These are phyloP conservation scores for Arachis stenosperma DNA, from an alignment of 306 rosid genomes.

Conservation along the genomic window DNA sequence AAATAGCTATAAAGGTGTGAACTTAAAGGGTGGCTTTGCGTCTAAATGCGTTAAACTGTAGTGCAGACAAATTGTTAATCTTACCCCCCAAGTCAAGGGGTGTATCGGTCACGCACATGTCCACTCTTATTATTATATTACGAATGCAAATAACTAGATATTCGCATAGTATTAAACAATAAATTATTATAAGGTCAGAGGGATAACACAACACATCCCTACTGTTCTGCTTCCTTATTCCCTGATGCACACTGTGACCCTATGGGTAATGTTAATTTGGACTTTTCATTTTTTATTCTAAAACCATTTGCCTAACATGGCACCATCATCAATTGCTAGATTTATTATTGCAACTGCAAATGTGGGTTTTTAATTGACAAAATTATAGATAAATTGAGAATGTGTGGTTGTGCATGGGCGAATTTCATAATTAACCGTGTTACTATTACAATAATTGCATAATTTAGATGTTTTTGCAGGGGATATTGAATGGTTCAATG, in stretches of 20 bases:
- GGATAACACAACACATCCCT: not conserved
- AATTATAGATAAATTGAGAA: not conserved
- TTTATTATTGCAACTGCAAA: not conserved
- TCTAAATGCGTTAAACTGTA: conserved; percentile 30
- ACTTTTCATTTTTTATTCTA: not conserved
- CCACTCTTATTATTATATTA: not conserved
- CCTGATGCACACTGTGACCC: not conserved
- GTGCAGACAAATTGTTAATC: conserved; percentile 35
- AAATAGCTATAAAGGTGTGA: not conserved
- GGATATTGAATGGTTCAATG: no score
- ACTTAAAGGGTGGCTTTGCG: conserved; percentile 35
- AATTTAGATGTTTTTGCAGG: no score
- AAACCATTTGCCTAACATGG: not conserved
- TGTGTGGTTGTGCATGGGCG: not conserved
- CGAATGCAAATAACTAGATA: not conserved
- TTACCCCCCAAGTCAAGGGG: conserved; percentile 19
- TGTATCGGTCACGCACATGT: conserved; percentile 20
- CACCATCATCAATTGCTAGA: not conserved
- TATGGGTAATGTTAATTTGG: not conserved
- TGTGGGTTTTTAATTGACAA: not conserved
- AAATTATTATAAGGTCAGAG: not conserved
- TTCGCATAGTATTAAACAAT: not conserved
- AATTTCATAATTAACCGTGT: no score
- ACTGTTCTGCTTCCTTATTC: not conserved
- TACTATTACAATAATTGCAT: no score